Evolutionary conservation across 306 rosid genomes (phyloP).

Genomic region (Sindora glabra): DNA sequence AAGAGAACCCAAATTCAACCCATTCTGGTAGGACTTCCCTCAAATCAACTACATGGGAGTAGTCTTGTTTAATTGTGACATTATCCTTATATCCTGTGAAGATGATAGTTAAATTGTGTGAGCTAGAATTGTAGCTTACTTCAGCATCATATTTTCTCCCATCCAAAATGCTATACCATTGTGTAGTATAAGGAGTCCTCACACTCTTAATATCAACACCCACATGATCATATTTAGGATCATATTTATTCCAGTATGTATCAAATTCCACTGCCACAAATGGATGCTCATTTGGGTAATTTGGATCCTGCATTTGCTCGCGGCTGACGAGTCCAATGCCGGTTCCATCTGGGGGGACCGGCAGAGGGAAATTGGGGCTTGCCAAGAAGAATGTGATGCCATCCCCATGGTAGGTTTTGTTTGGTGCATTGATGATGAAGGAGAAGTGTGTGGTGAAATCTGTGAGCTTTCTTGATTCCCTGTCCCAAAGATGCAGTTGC

Average conservation of each 20-base stretch:
- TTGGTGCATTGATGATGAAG: slow-evolving; percentile 18
- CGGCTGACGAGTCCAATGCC: slow-evolving; percentile 14
- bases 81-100: slow-evolving; percentile 13
- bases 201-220: not conserved
- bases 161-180: slow-evolving; percentile 2
- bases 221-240: slow-evolving; percentile 9
- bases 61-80: not conserved
- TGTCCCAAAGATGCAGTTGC: slow-evolving; percentile 7
- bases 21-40: not conserved
- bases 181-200: not conserved
- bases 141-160: slow-evolving; percentile 1
- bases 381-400: slow-evolving; percentile 41
- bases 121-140: slow-evolving; percentile 3
- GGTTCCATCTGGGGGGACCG: not conserved
- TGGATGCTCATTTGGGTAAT: not conserved
- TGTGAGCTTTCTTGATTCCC: not conserved
- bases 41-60: not conserved
- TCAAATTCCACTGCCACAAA: slow-evolving; percentile 47
- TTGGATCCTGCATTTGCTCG: not conserved
- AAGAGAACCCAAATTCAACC: slow-evolving; percentile 18
- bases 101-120: not conserved
- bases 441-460: slow-evolving; percentile 27
- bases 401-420: not conserved
- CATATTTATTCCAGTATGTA: not conserved
- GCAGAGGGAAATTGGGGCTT: not conserved